Conservation (phyloP, 1,284 basidiomycete species). For the Leccinum solheimii region DNA sequence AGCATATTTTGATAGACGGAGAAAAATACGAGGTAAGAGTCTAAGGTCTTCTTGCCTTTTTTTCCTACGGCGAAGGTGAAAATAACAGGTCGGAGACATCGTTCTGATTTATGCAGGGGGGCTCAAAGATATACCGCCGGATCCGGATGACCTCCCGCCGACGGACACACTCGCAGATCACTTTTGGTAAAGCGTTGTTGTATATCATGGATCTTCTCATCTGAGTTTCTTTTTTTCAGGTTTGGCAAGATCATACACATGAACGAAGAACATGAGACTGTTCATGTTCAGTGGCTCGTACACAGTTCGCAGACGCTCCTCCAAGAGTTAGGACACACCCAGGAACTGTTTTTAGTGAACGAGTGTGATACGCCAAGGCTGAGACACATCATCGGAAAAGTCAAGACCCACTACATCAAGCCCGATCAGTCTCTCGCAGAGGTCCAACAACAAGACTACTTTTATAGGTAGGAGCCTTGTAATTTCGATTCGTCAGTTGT, state of each 20-base stretch:
- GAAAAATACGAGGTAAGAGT: slow-evolving; percentile 28
- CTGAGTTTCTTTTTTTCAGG: slow-evolving; percentile 40
- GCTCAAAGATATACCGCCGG: slow-evolving; percentile 23
- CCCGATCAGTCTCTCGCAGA: slow-evolving; percentile 16
- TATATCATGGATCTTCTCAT: neutral
- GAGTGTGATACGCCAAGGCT: slow-evolving; percentile 44
- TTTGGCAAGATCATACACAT: slow-evolving; percentile 64
- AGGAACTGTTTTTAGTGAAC: slow-evolving; percentile 63
- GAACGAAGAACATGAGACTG: slow-evolving; percentile 39
- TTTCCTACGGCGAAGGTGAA: neutral
- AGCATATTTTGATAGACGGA: slow-evolving; percentile 32
- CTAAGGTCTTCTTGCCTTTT: slow-evolving; percentile 25
- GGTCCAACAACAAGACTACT: slow-evolving; percentile 47
- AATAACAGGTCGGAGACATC: slow-evolving; percentile 54
- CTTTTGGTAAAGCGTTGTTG: slow-evolving; percentile 51
- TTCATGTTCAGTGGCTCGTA: slow-evolving; percentile 71
- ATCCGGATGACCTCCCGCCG: slow-evolving; percentile 36
- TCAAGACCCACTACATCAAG: slow-evolving; percentile 40
- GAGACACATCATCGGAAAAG: neutral
- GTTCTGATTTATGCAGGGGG: slow-evolving; percentile 48
- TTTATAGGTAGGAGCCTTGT: slow-evolving; percentile 49
- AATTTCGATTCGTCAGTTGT: slow-evolving; percentile 2
- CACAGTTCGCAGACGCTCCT: slow-evolving; percentile 61
- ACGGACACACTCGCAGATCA: slow-evolving; percentile 48
- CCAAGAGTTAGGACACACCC: slow-evolving; percentile 55